These are phyloP conservation scores for Globisporangium parvum DNA, from an alignment of 352 stramenopile species.

Conservation along the genomic window DNA sequence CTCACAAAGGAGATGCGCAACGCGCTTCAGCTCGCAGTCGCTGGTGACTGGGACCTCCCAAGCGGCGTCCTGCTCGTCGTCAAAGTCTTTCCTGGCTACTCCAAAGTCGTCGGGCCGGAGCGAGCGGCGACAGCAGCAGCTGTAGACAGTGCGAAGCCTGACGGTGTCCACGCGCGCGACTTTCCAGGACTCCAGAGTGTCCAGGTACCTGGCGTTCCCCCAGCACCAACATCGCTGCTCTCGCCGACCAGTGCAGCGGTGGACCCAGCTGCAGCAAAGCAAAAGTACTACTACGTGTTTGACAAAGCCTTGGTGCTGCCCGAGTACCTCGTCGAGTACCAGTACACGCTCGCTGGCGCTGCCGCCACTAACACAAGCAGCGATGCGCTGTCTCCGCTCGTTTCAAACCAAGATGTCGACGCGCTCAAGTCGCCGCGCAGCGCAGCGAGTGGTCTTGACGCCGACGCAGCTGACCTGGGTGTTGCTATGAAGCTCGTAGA, in stretches of 20 bases:
- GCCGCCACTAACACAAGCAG: neutral
- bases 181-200: slow-evolving; percentile 49
- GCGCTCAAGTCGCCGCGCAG: neutral
- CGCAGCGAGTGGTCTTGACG: neutral
- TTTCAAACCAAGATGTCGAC: neutral
- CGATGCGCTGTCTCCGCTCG: neutral
- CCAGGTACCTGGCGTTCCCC: slow-evolving; percentile 22
- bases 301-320: slow-evolving; percentile 74
- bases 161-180: slow-evolving; percentile 17
- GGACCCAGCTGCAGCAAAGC: slow-evolving; percentile 15
- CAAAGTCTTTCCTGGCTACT: slow-evolving; percentile 84
- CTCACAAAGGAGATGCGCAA: slow-evolving; percentile 35
- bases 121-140: neutral
- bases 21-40: slow-evolving; percentile 24
- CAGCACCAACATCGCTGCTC: neutral
- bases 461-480: slow-evolving; percentile 26
- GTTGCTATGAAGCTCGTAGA: slow-evolving; percentile 26
- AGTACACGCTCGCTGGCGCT: slow-evolving; percentile 31
- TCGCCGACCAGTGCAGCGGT: neutral
- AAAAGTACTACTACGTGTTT: slow-evolving; percentile 77
- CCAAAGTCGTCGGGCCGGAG: slow-evolving; percentile 24
- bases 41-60: slow-evolving; percentile 44
- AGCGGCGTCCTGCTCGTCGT: slow-evolving; percentile 54
- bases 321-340: slow-evolving; percentile 84
- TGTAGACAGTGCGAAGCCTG: neutral